These are phyloP conservation scores for Ambrosia hybrid DNA, from an alignment of 140 eudicot species.

Conservation along the genomic window DNA sequence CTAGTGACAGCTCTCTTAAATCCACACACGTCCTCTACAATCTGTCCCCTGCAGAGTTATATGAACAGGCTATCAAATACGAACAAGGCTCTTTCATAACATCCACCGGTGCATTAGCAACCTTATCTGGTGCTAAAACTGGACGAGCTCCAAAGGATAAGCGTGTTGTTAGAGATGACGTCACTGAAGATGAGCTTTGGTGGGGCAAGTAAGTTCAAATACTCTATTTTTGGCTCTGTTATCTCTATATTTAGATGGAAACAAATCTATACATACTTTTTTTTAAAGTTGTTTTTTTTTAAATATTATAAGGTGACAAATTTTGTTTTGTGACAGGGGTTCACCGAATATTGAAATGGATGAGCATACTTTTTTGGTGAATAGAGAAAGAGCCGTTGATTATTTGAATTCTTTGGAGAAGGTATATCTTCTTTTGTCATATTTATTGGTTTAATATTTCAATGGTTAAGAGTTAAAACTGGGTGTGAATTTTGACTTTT, in stretches of 20 bases:
- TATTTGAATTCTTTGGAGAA: slow-evolving; percentile 85
- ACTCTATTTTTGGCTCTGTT: too few species aligned
- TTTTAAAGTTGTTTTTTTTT: neutral
- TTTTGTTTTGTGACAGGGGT: slow-evolving; percentile 51
- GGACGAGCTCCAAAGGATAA: slow-evolving; percentile 94
- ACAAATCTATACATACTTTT: neutral
- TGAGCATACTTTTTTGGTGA: slow-evolving; percentile 88
- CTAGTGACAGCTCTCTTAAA: slow-evolving; percentile 81
- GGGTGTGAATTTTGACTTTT: neutral
- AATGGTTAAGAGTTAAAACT: neutral
- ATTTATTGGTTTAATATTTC: neutral
- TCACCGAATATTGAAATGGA: slow-evolving; percentile 98
- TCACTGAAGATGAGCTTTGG: slow-evolving; percentile 87
- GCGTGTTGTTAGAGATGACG: slow-evolving; percentile 88
- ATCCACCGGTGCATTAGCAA: slow-evolving; percentile 87
- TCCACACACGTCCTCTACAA: slow-evolving; percentile 93
- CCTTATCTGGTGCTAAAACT: slow-evolving; percentile 91
- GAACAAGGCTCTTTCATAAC: slow-evolving; percentile 94
- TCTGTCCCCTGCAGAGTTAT: slow-evolving; percentile 93
- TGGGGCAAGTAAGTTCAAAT: slow-evolving; percentile 85
- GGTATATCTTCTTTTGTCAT: slow-evolving; percentile 39
- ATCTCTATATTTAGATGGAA: too few species aligned
- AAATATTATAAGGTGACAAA: neutral
- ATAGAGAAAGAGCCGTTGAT: slow-evolving; percentile 97
- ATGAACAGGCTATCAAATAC: slow-evolving; percentile 92